These are phyloP conservation scores for Euphorbia peplus DNA, from an alignment of 345 rosid genomes.

Conservation along the genomic window DNA sequence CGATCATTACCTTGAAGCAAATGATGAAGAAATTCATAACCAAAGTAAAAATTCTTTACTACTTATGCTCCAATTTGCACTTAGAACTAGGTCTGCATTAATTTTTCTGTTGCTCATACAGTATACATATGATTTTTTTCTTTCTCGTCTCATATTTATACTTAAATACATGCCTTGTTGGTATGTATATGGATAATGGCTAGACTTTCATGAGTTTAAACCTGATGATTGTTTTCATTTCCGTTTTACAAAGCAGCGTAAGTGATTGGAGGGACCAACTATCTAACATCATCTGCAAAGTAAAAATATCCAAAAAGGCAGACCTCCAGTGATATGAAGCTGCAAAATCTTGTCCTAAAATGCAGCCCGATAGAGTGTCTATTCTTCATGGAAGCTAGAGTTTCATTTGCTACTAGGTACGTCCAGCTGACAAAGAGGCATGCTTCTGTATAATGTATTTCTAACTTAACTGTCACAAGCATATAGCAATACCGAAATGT, in stretches of 20 bases:
- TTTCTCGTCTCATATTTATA: neutral
- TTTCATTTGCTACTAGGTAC: neutral
- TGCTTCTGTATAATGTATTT: neutral
- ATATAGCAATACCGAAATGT: neutral
- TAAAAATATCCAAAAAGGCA: too few relatives aligned
- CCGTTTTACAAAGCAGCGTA: constrained; percentile 7
- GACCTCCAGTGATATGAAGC: neutral
- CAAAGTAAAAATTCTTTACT: constrained; percentile 24
- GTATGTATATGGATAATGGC: neutral
- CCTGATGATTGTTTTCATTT: neutral
- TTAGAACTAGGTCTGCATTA: neutral
- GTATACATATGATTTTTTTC: neutral
- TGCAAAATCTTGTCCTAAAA: neutral
- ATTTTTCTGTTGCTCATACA: neutral
- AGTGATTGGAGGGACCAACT: constrained; percentile 4
- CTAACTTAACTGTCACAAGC: neutral
- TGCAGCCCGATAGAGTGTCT: neutral
- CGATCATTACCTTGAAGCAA: constrained; percentile 58
- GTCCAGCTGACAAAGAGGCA: neutral
- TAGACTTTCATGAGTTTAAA: too few relatives aligned
- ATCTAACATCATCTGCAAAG: neutral
- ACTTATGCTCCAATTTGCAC: neutral
- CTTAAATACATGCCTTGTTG: neutral
- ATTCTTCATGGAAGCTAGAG: neutral
- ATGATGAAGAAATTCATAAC: constrained; percentile 23